Base-by-base conservation (phyloP, 805 yeast genomes). In the Grigorovia humatica region DNA sequence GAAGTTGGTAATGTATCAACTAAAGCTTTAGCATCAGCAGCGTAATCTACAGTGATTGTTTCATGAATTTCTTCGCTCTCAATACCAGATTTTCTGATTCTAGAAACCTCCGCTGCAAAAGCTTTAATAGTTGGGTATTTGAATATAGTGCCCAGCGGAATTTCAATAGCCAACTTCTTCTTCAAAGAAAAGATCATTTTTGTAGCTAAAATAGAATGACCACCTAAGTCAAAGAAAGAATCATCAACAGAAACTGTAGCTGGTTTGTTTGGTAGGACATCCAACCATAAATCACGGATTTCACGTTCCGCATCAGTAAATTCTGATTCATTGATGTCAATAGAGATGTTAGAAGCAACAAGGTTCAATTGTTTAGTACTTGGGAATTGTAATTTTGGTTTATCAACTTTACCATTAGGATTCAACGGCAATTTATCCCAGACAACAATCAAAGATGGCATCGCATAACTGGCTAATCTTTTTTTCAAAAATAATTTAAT, bases 341-440 rank as follows among this genome's bases (percentile, higher is more conserved):
- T 57, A 27, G 66, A 57, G 13, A 72, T 57, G 46, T 79, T 76
- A 55, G 73, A 70, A 12, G 95, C 81, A 46, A 88, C 96, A 17
- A 81, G 75, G 35, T 83, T 81, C 56, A 93, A 74, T 70, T 91
- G 96, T 17, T 85, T 91, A 23, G 86, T 77, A 52, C 88, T 88
- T 51, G 99, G 99, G 79, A 86, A 88, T 46, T 96, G 98, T 55
- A 93, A 74, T 63, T 91, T 89, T 41, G 98, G 98, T 73, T 93
- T 93, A 72, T 93, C 99, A 53, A 93, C 88, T 70, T 93, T 93
- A 60, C 99, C 99, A 67, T 93, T 93, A 54, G 99, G 99, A 70
- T 93, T 93, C 70, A 93, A 75, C 27, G 99, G 99, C 65, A 93
- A 71, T 61, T 81, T 83, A 27, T 78, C 75, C 73, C 95, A 75